Base-by-base conservation (phyloP, 2,329 filamentous ascomycete genomes). In the Neoscytalidium dimidiatum region DNA sequence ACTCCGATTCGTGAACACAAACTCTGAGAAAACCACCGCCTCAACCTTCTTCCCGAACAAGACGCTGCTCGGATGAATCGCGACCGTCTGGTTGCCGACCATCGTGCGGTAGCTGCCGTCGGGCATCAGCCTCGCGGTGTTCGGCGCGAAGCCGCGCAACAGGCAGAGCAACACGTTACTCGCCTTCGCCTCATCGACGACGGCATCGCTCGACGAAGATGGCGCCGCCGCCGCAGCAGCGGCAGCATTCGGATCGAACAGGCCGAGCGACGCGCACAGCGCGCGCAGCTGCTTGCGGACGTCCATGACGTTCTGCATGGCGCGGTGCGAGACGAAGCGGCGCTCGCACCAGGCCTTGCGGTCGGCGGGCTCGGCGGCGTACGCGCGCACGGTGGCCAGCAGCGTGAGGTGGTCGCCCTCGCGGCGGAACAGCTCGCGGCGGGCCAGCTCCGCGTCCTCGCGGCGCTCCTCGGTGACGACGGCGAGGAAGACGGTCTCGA, bases 281-380 rank as follows among this genome's bases (percentile, higher is more conserved):
- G 81, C 74, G 21, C 78, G 80, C n/a, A 88, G 80, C 74, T 88
- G 86, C 71, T 88, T 88, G 63, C 86, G 82, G 53, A 88, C 83
- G 67, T 88, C 85, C 85, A 89, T 87, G 3, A 88, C 86, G 17
- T 83, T 85, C 68, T 86, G 84, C 87, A 90, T 89, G 3, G 87
- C 86, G 43, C 87, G 81, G 69, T 89, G 87, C 2, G 82, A 86
- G 11, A 89, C 83, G 67, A 86, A 80, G 68, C 87, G 85, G 67
- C 80, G 79, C 65, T 85, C 81, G 31, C 85, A 84, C 87, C 87
- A 90, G 19, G 79, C 78, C 68, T 85, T 87, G 13, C 87, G 82
- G 70, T 89, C 85, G 1, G 81, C 78, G 19, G 81, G 79, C 67
- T 89, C 87, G 19, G 82, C 80, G 0, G 84, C 82, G 71, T 88